Percentiles rank a stretch among this genome's conserved stretches.
Evolutionary conservation across 352 stramenopile species (phyloP).

Genomic region (Globisporangium polare): DNA sequence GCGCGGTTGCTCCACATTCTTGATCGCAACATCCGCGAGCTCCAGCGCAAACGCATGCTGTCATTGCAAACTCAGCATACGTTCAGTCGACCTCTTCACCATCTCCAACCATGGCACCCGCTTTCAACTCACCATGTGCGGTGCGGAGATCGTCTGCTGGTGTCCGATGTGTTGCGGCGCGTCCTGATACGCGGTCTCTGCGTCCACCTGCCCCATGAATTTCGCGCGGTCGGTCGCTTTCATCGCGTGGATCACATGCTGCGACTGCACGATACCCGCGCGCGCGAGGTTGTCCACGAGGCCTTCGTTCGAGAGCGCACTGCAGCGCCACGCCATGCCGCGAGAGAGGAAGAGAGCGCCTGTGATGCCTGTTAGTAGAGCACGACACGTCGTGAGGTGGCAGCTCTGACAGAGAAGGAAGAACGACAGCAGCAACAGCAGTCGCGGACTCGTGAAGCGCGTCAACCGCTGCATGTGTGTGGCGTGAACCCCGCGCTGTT

Average conservation of each 20-base stretch:
- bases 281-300: conserved; percentile 69
- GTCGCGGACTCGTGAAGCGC: background rate
- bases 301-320: conserved; percentile 54
- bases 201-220: conserved; percentile 32
- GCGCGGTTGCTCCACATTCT: conserved; percentile 35
- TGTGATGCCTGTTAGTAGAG: background rate
- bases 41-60: conserved; percentile 83
- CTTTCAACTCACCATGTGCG: conserved; percentile 66
- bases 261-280: conserved; percentile 64
- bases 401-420: background rate
- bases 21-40: conserved; percentile 52
- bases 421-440: background rate
- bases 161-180: conserved; percentile 78
- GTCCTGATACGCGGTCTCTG: conserved; percentile 71
- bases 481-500: background rate
- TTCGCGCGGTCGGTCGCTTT: conserved; percentile 65
- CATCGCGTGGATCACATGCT: conserved; percentile 65
- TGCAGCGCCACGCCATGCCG: conserved; percentile 72
- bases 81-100: background rate
- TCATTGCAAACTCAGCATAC: background rate
- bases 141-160: conserved; percentile 87
- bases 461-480: background rate
- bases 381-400: background rate
- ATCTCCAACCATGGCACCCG: background rate
- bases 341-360: background rate